A percentile compares a stretch with the other conserved stretches of the same genome.
phyloP scores from a whole-genome alignment of 768 basidiomycete genomes.

The Pleurotus citrinopileatus region DNA sequence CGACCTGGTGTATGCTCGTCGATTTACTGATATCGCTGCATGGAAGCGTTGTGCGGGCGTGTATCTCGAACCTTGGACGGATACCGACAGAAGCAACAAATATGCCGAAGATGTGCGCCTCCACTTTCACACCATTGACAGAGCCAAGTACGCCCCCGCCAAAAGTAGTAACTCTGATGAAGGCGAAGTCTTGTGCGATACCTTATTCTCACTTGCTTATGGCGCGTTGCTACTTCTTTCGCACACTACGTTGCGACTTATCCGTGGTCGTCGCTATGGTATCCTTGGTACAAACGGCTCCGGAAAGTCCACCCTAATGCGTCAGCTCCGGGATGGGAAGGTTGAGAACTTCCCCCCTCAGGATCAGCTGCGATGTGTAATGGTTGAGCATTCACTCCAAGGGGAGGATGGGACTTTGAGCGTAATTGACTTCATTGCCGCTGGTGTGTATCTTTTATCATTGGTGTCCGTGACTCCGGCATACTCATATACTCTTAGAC shows the following conservation, averaged over 20 bases:
- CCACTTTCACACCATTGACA: conserved; percentile 77
- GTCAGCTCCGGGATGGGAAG: conserved; percentile 92
- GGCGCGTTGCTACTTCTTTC: conserved; percentile 92
- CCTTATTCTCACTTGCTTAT: conserved; percentile 93
- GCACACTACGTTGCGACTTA: conserved; percentile 85
- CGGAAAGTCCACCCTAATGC: conserved; percentile 95
- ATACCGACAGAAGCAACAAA: conserved; percentile 38
- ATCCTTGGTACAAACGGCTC: conserved; percentile 96
- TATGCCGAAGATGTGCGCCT: conserved; percentile 65
- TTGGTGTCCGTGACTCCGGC: background rate
- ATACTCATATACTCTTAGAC: conserved; percentile 44
- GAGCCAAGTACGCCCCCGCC: conserved; percentile 57
- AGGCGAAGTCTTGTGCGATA: conserved; percentile 87
- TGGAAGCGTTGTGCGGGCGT: conserved; percentile 75
- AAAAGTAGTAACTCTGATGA: conserved; percentile 52
- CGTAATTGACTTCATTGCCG: conserved; percentile 87
- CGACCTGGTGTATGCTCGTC: conserved; percentile 67
- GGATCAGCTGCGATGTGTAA: conserved; percentile 81
- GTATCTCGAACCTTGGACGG: conserved; percentile 74
- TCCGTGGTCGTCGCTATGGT: conserved; percentile 91
- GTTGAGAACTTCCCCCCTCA: conserved; percentile 95
- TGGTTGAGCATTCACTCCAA: conserved; percentile 97
- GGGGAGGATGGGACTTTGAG: conserved; percentile 85
- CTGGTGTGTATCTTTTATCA: conserved; percentile 45
- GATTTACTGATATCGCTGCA: conserved; percentile 46